Evolutionary conservation across 306 rosid genomes (phyloP).

Genomic region (Castanea sativa): DNA sequence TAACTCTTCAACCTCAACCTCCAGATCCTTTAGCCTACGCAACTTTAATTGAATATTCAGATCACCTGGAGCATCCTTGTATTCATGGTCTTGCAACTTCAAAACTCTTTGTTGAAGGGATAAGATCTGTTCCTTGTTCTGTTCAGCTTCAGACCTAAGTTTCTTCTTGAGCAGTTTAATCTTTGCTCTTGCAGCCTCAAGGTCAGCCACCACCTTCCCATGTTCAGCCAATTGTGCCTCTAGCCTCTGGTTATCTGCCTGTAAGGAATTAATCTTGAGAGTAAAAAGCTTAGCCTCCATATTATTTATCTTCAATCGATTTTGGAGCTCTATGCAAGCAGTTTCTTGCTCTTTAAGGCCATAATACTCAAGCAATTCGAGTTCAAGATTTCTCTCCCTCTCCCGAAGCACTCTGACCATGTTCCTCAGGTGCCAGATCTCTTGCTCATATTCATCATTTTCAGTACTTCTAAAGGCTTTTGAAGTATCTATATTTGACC

Average conservation of each 20-base stretch:
- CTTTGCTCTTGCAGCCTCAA: slow-evolving; percentile 66
- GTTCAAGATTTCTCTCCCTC: slow-evolving; percentile 74
- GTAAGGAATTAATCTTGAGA: slow-evolving; percentile 72
- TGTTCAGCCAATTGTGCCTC: slow-evolving; percentile 52
- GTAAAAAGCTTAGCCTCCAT: slow-evolving; percentile 80
- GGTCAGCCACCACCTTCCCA: slow-evolving; percentile 51
- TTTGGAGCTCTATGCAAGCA: slow-evolving; percentile 79
- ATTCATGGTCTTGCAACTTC: slow-evolving; percentile 63
- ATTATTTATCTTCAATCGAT: slow-evolving; percentile 60
- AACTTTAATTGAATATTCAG: slow-evolving; percentile 36
- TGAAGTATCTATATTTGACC: slow-evolving; percentile 40
- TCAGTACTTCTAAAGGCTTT: slow-evolving; percentile 31
- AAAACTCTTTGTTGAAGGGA: slow-evolving; percentile 58
- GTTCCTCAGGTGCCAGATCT: slow-evolving; percentile 55
- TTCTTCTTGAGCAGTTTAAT: slow-evolving; percentile 68
- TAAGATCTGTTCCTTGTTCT: slow-evolving; percentile 60
- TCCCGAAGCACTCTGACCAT: slow-evolving; percentile 66
- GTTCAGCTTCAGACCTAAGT: slow-evolving; percentile 66
- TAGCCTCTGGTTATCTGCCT: slow-evolving; percentile 60
- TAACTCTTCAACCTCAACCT: slow-evolving; percentile 54
- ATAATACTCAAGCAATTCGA: slow-evolving; percentile 74
- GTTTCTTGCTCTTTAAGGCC: slow-evolving; percentile 88
- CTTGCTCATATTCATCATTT: slow-evolving; percentile 59
- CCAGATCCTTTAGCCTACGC: slow-evolving; percentile 53
- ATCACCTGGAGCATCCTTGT: slow-evolving; percentile 30